These are phyloP conservation scores for Penicillium paneum DNA, from an alignment of 2,329 filamentous ascomycete genomes.

Conservation along the genomic window DNA sequence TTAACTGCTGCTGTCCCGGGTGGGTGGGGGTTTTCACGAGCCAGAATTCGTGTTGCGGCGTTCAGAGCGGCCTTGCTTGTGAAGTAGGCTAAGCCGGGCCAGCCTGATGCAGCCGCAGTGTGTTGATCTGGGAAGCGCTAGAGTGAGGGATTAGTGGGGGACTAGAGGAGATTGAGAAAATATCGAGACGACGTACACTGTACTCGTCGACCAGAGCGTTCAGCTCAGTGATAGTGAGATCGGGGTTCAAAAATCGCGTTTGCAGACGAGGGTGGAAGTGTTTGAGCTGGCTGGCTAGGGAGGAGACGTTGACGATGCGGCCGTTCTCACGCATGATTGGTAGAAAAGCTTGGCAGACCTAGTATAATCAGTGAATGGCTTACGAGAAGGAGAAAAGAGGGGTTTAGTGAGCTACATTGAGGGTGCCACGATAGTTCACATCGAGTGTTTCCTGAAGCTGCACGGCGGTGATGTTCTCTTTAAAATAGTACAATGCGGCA, in stretches of 20 bases:
- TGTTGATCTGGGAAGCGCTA: neutral
- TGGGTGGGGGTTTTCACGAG: neutral
- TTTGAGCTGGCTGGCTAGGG: neutral
- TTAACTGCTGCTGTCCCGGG: too few species aligned
- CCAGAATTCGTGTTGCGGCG: neutral
- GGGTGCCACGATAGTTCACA: neutral
- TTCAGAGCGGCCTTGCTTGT: neutral
- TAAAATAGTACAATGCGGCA: neutral
- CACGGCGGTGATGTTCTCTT: neutral
- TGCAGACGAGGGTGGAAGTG: neutral
- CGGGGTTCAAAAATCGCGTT: neutral
- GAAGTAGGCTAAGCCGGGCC: neutral
- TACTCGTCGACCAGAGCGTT: neutral
- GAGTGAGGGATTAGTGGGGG: neutral
- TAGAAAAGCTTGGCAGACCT: neutral
- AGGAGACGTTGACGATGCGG: neutral
- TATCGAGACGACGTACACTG: neutral
- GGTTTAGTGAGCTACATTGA: neutral
- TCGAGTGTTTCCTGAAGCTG: neutral
- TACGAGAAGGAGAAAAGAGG: too few species aligned
- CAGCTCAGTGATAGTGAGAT: neutral
- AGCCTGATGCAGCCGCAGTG: neutral
- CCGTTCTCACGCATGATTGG: neutral
- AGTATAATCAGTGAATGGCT: too few species aligned
- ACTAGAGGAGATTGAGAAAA: neutral